Base-by-base conservation (phyloP, 805 yeast genomes). In the Debaryomyces castellii region DNA sequence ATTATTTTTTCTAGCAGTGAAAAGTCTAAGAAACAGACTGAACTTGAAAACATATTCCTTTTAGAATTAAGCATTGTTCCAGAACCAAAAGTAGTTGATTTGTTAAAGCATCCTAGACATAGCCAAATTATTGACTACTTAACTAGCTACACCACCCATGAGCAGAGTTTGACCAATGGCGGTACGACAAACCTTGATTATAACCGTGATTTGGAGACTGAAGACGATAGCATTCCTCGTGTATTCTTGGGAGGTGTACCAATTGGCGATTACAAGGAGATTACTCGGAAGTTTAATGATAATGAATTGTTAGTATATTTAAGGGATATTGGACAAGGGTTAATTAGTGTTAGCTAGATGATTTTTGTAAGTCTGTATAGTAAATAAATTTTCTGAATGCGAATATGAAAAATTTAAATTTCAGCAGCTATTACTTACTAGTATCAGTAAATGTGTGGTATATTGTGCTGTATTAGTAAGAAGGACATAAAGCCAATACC, bases 371-470 rank as follows among this genome's bases (percentile, higher is more conserved):
- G 22, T 24, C 11, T 40, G 2, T n/a, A 37, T 11, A n/a, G n/a
- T 21, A 10, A 30, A 30, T 37, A 23, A 18, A 37, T 3, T n/a
- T 37, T 22, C 30, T 7, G 5, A 14, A 7, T 37, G 21, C 23
- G 30, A 10, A 37, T 22, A 37, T 37, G 14, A 22, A 23, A 37
- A 37, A 18, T 4, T 23, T 3, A 20, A 5, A 20, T 20, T 20
- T 18, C 7, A 11, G 20, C 11, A 10, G 25, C 8, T 25, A 7
- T 5, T 16, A 30, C 3, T 30, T 14, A 5, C 16, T 5, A 17
- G 8, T 7, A 5, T 3, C 3, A 30, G 24, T 14, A 35, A 2
- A 81, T 81, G 87, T 81, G 86, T 69, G 86, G 86, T 1, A 81
- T 81, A 10, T 61, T 81, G 17, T 63, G 73, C 39, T 71, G 68